Conservation (phyloP, 768 basidiomycete genomes). For the Antrodiella citrinella region DNA sequence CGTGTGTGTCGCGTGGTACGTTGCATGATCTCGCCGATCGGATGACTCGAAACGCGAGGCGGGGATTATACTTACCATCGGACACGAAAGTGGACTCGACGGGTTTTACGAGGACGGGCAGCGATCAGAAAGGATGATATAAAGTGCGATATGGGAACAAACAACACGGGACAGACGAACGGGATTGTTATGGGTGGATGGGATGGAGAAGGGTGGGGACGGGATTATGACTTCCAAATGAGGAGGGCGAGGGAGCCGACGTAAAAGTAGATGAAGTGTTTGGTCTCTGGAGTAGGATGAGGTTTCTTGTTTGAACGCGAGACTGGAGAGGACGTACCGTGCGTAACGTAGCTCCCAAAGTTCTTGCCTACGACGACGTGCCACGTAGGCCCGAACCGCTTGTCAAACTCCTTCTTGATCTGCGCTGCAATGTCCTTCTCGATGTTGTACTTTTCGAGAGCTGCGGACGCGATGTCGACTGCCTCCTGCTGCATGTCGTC, state of each 20-base stretch:
- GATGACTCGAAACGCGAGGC: no score
- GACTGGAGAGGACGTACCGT: slow-evolving; percentile 51
- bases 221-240: slow-evolving; percentile 90
- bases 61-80: no score
- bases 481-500: slow-evolving; percentile 96
- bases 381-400: slow-evolving; percentile 90
- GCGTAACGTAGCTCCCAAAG: slow-evolving; percentile 97
- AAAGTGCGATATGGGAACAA: no score
- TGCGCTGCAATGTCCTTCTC: slow-evolving; percentile 98
- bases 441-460: slow-evolving; percentile 86
- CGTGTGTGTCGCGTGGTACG: no score
- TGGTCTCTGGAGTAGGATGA: slow-evolving; percentile 60
- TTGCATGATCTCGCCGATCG: no score
- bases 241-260: slow-evolving; percentile 88
- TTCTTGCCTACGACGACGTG: slow-evolving; percentile 99
- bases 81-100: no score
- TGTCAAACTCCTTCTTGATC: slow-evolving; percentile 98
- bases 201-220: no score
- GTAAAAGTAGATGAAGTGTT: slow-evolving; percentile 99
- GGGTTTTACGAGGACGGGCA: no score
- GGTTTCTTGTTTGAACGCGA: neutral
- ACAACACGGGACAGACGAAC: no score
- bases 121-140: no score
- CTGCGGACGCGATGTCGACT: slow-evolving; percentile 78
- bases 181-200: no score